Base-by-base conservation (phyloP, 768 basidiomycete genomes). In the Tulasnella sp. region DNA sequence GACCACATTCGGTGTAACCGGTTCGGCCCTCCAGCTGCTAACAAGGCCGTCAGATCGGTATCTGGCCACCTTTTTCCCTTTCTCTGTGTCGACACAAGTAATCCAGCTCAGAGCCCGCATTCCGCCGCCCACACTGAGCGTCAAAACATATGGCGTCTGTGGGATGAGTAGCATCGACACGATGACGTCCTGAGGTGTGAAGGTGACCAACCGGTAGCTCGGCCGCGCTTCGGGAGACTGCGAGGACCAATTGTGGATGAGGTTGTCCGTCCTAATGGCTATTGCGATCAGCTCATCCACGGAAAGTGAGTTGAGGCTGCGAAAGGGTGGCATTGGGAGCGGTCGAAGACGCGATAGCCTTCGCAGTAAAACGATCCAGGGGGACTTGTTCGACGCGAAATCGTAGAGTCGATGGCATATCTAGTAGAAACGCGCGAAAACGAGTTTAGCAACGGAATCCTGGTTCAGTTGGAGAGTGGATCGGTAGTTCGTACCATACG, bases 101-200 rank as follows among this genome's bases (percentile, higher is more conserved):
- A 59, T 51, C 48, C 27, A 32, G 38, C 58, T 59, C 17, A 38
- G 24, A 24, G 58, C 48, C 13, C 58, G 30, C 50, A 51, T 51
- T 15, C 44, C 29, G 45, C 56, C 48, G 56, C 44, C 29, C 27
- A 48, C 45, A 17, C 48, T 53, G 13, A 58, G 56, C 29, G 48
- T 50, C 26, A 58, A 34, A 24, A 58, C 44, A 30, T 50, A 58
- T 29, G 56, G 56, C 1, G 56, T 48, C 27, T 58, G 56, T 10
- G 56, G 56, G 38, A 58, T 50, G 8, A 58, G 48, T n/a, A 58
- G 30, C 42, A 58, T 58, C 43, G 43, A 50, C 24, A 58, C 56
- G 56, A 58, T 58, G 19, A 50, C 43, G 11, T 58, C 43, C 27
- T 19, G 44, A 9, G 56, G 56, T n/a, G 11, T 27, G 29, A 58